Base-by-base conservation (phyloP, 768 basidiomycete genomes). In the Myochromella boudieri region DNA sequence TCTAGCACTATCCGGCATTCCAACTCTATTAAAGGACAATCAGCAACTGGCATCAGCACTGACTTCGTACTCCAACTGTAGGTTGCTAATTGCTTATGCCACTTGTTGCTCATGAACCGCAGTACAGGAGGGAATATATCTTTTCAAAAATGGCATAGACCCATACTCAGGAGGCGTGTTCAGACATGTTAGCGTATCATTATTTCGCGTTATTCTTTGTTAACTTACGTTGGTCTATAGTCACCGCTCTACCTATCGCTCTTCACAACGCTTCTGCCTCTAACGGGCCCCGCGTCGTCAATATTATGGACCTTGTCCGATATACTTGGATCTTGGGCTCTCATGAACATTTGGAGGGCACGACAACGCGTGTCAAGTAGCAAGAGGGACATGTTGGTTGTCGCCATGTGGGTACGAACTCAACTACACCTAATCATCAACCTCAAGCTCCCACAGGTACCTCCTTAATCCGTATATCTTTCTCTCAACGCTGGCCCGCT, bases 81-180 rank as follows among this genome's bases (percentile, higher is more conserved):
- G 64, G 87, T 70, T 32, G n/a, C 17, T 11, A 29, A 46, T n/a
- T 27, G 21, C 39, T 39, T 3, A 37, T 53, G n/a, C 31, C 18
- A 10, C 8, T 17, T 26, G 18, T 36, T 41, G 56, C 48, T 51
- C 15, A 42, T 39, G 33, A 52, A 36, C 32, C 12, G 10, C 27
- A 97, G 95, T 98, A 48, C 82, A 84, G 60, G 95, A 97, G 67
- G 95, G 94, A 14, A 75, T 95, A 4, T 92, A 85, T 67, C 77
- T 97, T 12, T 85, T 84, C 52, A 70, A 76, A 32, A 71, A 87
- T 67, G 83, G 81, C n/a, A 69, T 91, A 18, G 81, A 94, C 61
- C 94, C 94, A 24, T 97, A 97, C 56, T 78, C 85, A 46, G 94
- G 92, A 31, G 89, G 91, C 4, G 68, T 83, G 8, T 91, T 95